A percentile compares a stretch with the other conserved stretches of the same genome.
Evolutionary conservation across 257 asterid genomes (phyloP).

Genomic region (Salvia rosmarinus): DNA sequence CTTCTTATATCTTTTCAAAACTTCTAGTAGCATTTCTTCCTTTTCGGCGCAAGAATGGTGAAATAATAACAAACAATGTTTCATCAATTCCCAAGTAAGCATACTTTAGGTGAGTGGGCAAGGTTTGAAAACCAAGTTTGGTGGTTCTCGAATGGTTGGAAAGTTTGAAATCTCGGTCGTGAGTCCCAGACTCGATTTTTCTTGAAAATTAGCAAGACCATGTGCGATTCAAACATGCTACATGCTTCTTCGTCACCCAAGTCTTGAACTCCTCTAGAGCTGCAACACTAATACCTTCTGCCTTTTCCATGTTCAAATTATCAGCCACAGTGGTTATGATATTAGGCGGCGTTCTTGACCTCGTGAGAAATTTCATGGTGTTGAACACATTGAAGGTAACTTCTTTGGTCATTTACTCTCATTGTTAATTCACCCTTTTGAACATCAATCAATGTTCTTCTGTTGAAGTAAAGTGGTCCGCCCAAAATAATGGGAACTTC

Average conservation of each 20-base stretch:
- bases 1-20: background rate
- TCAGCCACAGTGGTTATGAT: background rate
- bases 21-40: background rate
- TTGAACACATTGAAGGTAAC: background rate
- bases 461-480: background rate
- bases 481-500: background rate
- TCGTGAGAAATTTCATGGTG: background rate
- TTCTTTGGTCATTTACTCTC: background rate
- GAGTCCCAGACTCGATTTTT: background rate
- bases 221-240: background rate
- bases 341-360: background rate
- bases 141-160: background rate
- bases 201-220: background rate
- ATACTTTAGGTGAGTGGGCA: background rate
- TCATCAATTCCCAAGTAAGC: background rate
- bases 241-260: background rate
- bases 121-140: background rate
- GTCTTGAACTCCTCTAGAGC: background rate
- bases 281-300: background rate
- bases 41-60: background rate
- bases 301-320: background rate
- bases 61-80: background rate
- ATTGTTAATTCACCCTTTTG: background rate
- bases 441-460: background rate
- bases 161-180: background rate